Evolutionary conservation across 768 basidiomycete genomes (phyloP), one percentile per base, ranked within the genome.

Genomic region (Terana coerulea): DNA sequence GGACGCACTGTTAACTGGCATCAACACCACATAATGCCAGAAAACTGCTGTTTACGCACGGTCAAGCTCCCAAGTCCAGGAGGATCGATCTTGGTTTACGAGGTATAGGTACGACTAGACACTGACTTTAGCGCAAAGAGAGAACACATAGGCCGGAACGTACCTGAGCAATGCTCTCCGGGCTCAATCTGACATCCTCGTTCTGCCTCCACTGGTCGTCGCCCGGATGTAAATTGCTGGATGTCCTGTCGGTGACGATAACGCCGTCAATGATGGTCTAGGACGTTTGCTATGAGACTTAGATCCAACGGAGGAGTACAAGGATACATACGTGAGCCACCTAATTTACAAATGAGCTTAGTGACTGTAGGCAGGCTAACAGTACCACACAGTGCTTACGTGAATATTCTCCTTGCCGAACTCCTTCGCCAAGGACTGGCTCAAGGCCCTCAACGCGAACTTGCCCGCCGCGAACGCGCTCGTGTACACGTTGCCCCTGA

Each of bases 41-140:
- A 25, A 44, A n/a, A n/a, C n/a, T n/a, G n/a, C n/a, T n/a, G n/a
- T n/a, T n/a, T 2, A 69, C 86, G 71, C 61, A 88, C 87, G 70
- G 56, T 90, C 88, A 25, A 91, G 72, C 62, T 90, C 88, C 86
- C 86, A 91, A 8, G 85, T 83, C 84, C 79, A 86, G 5, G 84
- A 77, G 34, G 84, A 84, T 25, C 79, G 75, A 47, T 86, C 84
- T 67, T 89, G 88, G 45, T 80, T 76, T 6, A 72, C 76, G 17
- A 91, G 78, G 61, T 78, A 79, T 29, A 86, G 67, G 59, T 88
- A 88, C 1, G 82, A 68, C 87, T 89, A 54, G 9, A 44, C 12
- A 14, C 15, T 33, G 2, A 29, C 19, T 10, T 47, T 25, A 57
- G 31, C 15, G 36, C 17, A 10, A 24, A 1, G 29, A 15, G 14